Evolutionary conservation across 768 basidiomycete species (phyloP).

Genomic region (Gautieria morchelliformis): DNA sequence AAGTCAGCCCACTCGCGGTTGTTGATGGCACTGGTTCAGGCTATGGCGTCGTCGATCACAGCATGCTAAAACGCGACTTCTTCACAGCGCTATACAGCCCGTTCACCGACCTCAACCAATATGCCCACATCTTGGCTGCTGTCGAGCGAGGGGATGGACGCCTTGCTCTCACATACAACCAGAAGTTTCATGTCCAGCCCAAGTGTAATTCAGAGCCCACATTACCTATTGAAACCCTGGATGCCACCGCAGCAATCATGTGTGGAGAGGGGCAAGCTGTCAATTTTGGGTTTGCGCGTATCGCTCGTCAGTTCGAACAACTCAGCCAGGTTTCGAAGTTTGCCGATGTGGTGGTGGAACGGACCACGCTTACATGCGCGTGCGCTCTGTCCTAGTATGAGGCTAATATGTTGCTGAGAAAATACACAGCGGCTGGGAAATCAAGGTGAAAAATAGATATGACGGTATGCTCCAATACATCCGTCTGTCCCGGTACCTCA

Average conservation of each 20-base stretch:
- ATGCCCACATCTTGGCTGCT: slow-evolving; percentile 13
- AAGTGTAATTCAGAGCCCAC: background rate
- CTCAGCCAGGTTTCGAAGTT: slow-evolving; percentile 10
- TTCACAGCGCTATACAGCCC: slow-evolving; percentile 18
- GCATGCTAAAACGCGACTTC: slow-evolving; percentile 13
- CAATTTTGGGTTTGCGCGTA: background rate
- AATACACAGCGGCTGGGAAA: slow-evolving; percentile 4
- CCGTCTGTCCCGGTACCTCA: background rate
- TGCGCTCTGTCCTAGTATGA: background rate
- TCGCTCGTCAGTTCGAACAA: background rate
- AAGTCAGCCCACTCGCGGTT: slow-evolving; percentile 7
- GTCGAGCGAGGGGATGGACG: slow-evolving; percentile 19
- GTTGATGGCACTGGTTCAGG: background rate
- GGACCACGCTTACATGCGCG: background rate
- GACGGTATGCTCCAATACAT: slow-evolving; percentile 5
- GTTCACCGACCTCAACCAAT: background rate
- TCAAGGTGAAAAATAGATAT: background rate
- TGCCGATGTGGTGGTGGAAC: slow-evolving; percentile 13
- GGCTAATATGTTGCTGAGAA: background rate
- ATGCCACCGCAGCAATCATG: slow-evolving; percentile 6
- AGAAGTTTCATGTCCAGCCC: background rate
- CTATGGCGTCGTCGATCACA: slow-evolving; percentile 10
- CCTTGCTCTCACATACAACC: background rate
- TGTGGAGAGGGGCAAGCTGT: slow-evolving; percentile 12
- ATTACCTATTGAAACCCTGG: background rate